Conservation (phyloP, 2,329 filamentous ascomycete genomes). For the Amauroascus verrucosus region DNA sequence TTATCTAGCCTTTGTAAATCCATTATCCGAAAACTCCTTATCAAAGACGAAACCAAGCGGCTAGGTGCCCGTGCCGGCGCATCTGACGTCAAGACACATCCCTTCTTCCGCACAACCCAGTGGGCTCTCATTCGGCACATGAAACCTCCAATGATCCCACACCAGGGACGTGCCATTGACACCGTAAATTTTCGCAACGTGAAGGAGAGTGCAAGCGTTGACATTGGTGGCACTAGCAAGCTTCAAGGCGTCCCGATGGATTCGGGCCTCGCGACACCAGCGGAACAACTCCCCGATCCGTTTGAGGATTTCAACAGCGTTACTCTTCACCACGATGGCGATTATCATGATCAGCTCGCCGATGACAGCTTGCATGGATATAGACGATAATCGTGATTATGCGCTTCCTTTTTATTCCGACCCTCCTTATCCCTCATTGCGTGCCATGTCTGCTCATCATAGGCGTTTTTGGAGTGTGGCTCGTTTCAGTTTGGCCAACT, state of each 20-base stretch:
- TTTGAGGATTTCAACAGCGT: conserved; percentile 99
- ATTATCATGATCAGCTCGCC: conserved; percentile 43
- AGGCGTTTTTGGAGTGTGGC: conserved; percentile 4
- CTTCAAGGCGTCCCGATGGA: conserved; percentile 75
- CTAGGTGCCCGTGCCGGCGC: conserved; percentile 89
- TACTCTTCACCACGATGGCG: conserved; percentile 90
- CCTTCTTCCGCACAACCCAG: conserved; percentile 91
- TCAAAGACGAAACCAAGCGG: conserved; percentile 92
- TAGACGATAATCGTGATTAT: background rate
- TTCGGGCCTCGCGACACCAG: conserved; percentile 73
- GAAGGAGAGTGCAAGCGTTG: conserved; percentile 92
- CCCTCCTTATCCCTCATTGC: background rate
- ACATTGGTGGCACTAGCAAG: conserved; percentile 41
- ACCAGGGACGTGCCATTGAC: conserved; percentile 80
- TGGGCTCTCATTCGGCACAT: conserved; percentile 96
- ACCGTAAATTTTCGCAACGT: conserved; percentile 97
- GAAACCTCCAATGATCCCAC: conserved; percentile 94
- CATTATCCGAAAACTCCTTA: conserved; percentile 86
- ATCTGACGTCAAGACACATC: conserved; percentile 90
- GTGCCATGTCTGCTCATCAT: background rate
- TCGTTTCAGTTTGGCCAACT: background rate
- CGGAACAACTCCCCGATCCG: conserved; percentile 65
- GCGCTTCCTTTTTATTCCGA: background rate
- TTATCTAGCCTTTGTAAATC: conserved; percentile 76
- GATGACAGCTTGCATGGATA: conserved; percentile 14